Base-by-base conservation (phyloP, 2,329 filamentous ascomycete species). In the Curvularia eragrostidis region DNA sequence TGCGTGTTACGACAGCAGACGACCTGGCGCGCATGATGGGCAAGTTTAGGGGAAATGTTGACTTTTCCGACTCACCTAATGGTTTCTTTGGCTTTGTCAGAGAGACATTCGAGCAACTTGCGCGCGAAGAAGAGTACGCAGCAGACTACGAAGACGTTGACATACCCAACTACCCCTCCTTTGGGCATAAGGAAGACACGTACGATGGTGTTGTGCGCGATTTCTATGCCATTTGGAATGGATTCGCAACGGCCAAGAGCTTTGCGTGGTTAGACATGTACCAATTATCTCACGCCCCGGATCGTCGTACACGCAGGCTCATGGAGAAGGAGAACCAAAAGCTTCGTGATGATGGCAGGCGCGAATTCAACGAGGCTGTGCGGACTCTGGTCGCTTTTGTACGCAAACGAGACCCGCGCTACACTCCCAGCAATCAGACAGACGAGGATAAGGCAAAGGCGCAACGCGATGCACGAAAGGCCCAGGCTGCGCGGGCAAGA, bases 281-380 rank as follows among this genome's bases (percentile, higher is more conserved):
- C 77, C 85, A 90, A 48, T 83, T 93, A 19, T 89, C 90, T 0
- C 93, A 97, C 67, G 94, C 93, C 1, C 92, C 93, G 1, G 94
- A 99, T 77, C 87, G 95, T 49, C 86, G 89, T 36, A 83, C 91
- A 15, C 87, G 94, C 50, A 86, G 95, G 30, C 71, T 91, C 38
- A 96, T 98, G 88, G 95, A 98, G 73, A 97, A 97, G 77, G 94
- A 97, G 74, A 99, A 99, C 76, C 91, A 88, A 67, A 90, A 90
- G 63, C 78, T 89, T 23, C 86, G 95, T 51, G 93, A 97, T 19
- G 90, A 94, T 52, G 92, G 88, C 2, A 86, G 90, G 10, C 86
- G 89, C 54, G 91, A 97, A 64, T 98, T 97, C 80, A 98, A 97
- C 76, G 93, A 97, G 59, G 90, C 93, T 3, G 92, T 99, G 28